Evolutionary conservation across 768 basidiomycete genomes (phyloP).

Genomic region (Termitomyces sp.): DNA sequence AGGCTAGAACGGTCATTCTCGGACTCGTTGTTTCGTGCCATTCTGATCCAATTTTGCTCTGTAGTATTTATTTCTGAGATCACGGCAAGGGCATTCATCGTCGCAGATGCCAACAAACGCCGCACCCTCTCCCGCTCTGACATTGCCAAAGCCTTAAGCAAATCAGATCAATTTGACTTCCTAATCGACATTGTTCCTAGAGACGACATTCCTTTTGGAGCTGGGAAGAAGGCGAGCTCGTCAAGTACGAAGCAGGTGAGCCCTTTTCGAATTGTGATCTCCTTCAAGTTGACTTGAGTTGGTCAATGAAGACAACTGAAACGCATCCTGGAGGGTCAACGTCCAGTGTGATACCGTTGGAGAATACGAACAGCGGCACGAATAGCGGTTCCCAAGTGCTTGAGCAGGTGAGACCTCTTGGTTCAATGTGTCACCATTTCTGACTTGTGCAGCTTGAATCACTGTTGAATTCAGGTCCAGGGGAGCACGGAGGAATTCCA

Average conservation of each 20-base stretch:
- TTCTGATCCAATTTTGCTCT: background rate
- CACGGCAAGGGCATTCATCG: constrained; percentile 91
- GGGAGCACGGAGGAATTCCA: constrained; percentile 14
- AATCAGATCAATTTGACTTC: constrained; percentile 97
- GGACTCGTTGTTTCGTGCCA: background rate
- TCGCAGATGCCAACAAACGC: constrained; percentile 94
- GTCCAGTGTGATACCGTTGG: constrained; percentile 8
- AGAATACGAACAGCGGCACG: constrained; percentile 1
- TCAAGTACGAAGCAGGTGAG: constrained; percentile 19
- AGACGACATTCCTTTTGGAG: constrained; percentile 56
- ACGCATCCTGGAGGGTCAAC: constrained; percentile 12
- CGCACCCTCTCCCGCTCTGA: constrained; percentile 93
- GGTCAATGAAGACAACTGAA: constrained; percentile 7
- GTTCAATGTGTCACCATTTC: background rate
- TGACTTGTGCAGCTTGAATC: constrained; percentile 21
- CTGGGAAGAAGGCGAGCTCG: constrained; percentile 22
- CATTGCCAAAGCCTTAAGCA: constrained; percentile 88
- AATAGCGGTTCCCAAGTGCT: constrained; percentile 19
- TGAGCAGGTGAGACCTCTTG: constrained; percentile 19
- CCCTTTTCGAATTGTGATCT: background rate
- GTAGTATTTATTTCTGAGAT: constrained; percentile 97
- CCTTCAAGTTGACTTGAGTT: background rate
- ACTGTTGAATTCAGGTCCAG: constrained; percentile 19
- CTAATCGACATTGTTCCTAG: constrained; percentile 94
- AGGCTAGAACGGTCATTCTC: constrained; percentile 31